Base-by-base conservation (phyloP, 495 filamentous ascomycete species). In the Aspergillus baeticus region DNA sequence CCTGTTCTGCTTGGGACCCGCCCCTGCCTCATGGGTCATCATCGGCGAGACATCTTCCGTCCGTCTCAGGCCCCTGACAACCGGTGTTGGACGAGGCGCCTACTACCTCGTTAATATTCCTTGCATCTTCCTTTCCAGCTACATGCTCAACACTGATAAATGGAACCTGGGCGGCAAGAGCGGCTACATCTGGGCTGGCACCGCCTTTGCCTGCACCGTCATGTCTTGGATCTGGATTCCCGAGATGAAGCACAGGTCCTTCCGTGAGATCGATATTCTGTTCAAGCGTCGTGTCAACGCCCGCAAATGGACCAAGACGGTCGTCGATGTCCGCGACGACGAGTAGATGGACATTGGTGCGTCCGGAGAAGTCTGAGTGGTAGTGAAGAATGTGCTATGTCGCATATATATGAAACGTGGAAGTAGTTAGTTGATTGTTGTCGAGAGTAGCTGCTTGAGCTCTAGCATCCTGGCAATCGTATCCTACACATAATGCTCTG, bases 101-200 rank as follows among this genome's bases (percentile, higher is more conserved):
- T 91, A 90, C 72, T 88, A 87, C 62, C 64, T 91, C 57, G 82
- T 77, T 56, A 80, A 80, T 46, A 84, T 90, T 11, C 65, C 91
- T 0, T 89, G 87, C 0, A 85, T 86, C 0, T 87, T 88, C 60
- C 54, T 57, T 2, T n/a, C 54, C 18, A 42, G 35, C 8, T 11
- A 22, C 35, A 87, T 88, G 85, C 70, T 91, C 18, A 91, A 89
- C 68, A 84, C 85, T 0, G 73, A 69, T 0, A 85, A 81, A 0
- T 90, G 87, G 87, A 66, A 88, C 68, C 91, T 86, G 85, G 73
- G 77, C 23, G 87, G 86, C 57, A 88, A 81, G 57, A 76, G 86
- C n/a, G 87, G 85, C n/a, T 90, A 91, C 68, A 89, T 91, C 75
- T 92, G 86, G 86, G 86, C 78, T 4, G 84, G 82, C 1, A 82